Conservation (phyloP, 768 basidiomycete species). For the Trametes maxima region DNA sequence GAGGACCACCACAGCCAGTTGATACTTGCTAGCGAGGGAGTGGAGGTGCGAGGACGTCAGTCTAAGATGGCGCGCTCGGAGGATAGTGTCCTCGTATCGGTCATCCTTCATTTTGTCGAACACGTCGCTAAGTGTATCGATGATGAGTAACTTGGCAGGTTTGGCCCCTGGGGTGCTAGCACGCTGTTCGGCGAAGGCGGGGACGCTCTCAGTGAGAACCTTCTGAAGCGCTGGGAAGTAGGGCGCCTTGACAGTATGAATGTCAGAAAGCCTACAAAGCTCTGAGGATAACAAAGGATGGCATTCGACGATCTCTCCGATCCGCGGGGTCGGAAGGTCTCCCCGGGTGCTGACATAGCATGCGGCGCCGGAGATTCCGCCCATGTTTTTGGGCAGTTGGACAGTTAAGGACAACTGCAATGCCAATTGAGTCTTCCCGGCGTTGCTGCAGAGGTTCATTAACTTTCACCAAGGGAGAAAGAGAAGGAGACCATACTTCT, state of each 20-base stretch:
- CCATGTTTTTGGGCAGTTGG: constrained; percentile 61
- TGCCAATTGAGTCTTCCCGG: constrained; percentile 93
- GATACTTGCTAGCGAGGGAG: constrained; percentile 60
- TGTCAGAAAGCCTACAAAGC: constrained; percentile 51
- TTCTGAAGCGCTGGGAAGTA: constrained; percentile 56
- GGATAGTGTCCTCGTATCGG: constrained; percentile 61
- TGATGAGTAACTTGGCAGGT: constrained; percentile 77
- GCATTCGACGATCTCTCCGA: constrained; percentile 63
- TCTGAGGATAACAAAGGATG: constrained; percentile 50
- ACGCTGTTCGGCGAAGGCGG: constrained; percentile 47
- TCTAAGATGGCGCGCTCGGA: constrained; percentile 71
- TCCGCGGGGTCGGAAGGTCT: constrained; percentile 64
- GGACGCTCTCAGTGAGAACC: constrained; percentile 57
- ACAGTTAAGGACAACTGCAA: constrained; percentile 81
- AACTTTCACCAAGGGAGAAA: not conserved
- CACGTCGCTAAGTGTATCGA: constrained; percentile 88
- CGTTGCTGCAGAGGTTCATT: constrained; percentile 56
- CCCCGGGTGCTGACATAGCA: constrained; percentile 81
- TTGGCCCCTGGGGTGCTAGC: constrained; percentile 37
- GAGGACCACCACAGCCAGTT: constrained; percentile 77
- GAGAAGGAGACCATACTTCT: constrained; percentile 59
- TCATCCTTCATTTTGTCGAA: constrained; percentile 69
- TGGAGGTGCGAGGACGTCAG: constrained; percentile 74
- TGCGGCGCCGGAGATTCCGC: constrained; percentile 65
- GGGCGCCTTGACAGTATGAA: constrained; percentile 63